A percentile compares a stretch with the other conserved stretches of the same genome.
These are phyloP conservation scores for Acmispon strigosus DNA, from an alignment of 306 rosid genomes.

Conservation along the genomic window DNA sequence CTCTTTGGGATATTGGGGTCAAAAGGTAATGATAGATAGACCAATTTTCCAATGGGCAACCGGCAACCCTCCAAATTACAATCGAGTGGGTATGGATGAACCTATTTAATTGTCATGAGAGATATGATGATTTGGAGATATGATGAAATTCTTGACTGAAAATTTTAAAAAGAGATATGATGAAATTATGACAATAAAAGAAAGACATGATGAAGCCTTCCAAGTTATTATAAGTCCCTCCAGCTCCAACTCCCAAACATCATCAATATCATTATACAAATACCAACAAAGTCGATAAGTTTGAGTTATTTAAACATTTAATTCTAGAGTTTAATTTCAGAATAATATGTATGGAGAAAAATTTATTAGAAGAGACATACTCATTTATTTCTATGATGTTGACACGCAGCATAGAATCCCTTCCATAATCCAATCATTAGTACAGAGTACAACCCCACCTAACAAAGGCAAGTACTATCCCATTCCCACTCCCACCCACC, in stretches of 20 bases:
- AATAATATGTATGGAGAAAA: too few relatives aligned
- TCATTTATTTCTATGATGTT: not conserved
- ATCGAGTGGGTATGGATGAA: conserved; percentile 23
- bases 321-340: too few relatives aligned
- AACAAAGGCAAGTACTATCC: not conserved
- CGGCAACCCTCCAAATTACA: conserved; percentile 37
- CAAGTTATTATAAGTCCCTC: too few relatives aligned
- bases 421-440: not conserved
- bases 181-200: too few relatives aligned
- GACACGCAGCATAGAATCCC: not conserved
- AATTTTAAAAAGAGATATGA: too few relatives aligned
- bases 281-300: too few relatives aligned
- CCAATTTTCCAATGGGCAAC: conserved; percentile 28
- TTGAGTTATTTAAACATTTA: too few relatives aligned
- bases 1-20: not conserved
- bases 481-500: not conserved
- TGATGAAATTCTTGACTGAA: not conserved
- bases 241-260: not conserved
- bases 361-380: too few relatives aligned
- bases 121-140: not conserved
- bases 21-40: conserved; percentile 16
- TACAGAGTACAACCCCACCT: too few relatives aligned
- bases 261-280: conserved; percentile 20
- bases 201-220: too few relatives aligned
- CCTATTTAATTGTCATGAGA: conserved; percentile 10